Conservation (phyloP, 73 alveolate genomes). For the Paramecium bursaria region DNA sequence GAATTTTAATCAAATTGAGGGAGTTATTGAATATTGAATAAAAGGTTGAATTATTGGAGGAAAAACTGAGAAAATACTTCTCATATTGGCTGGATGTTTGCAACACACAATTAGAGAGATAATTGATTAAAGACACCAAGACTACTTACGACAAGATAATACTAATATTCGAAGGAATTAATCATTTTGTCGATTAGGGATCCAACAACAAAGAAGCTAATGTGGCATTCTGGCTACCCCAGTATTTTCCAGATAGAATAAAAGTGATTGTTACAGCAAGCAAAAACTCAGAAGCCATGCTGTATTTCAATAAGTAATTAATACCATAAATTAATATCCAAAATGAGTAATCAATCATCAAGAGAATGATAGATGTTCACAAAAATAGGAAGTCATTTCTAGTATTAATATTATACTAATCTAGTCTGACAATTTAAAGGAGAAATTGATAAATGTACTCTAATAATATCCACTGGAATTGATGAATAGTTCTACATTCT, state of each 20-base stretch:
- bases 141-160: slow-evolving; percentile 64
- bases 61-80: slow-evolving; percentile 77
- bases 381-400: slow-evolving; percentile 36
- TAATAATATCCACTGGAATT: slow-evolving; percentile 5
- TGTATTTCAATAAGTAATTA: slow-evolving; percentile 69
- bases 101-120: slow-evolving; percentile 68
- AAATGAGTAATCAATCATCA: slow-evolving; percentile 4
- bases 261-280: slow-evolving; percentile 74
- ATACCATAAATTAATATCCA: slow-evolving; percentile 52
- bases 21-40: slow-evolving; percentile 72
- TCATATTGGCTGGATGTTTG: slow-evolving; percentile 81
- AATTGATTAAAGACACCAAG: slow-evolving; percentile 67
- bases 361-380: slow-evolving; percentile 66
- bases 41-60: slow-evolving; percentile 81
- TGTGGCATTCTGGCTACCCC: slow-evolving; percentile 79
- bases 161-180: slow-evolving; percentile 77
- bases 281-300: slow-evolving; percentile 75
- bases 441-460: slow-evolving; percentile 22
- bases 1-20: slow-evolving; percentile 74
- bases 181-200: slow-evolving; percentile 72
- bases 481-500: slow-evolving; percentile 34
- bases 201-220: slow-evolving; percentile 76
- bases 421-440: slow-evolving; percentile 40
- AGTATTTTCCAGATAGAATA: slow-evolving; percentile 77
- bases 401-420: background rate